A percentile compares a stretch with the other conserved stretches of the same genome.
Conservation (phyloP, 1,139 yeast genomes). For the Geotrichum australiense region DNA sequence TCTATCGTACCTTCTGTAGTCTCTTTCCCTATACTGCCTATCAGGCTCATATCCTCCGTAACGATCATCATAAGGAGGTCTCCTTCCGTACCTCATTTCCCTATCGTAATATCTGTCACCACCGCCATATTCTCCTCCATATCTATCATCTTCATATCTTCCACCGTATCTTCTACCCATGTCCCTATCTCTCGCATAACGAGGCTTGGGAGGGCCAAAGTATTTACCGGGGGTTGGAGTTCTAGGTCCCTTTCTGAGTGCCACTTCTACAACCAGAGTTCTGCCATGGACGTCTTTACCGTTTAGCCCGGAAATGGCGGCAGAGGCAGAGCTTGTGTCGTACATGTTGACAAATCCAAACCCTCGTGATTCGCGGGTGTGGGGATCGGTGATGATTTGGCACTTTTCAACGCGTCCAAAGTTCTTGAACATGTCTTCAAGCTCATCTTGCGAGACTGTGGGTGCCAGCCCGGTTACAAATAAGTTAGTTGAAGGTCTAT, state of each 20-base stretch:
- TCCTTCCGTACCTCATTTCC: constrained; percentile 27
- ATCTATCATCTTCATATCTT: constrained; percentile 19
- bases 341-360: constrained; percentile 37
- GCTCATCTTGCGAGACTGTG: constrained; percentile 31
- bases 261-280: constrained; percentile 33
- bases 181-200: constrained; percentile 23
- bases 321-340: constrained; percentile 31
- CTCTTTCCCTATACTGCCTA: constrained; percentile 26
- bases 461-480: constrained; percentile 36
- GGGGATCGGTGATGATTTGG: constrained; percentile 38
- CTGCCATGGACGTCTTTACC: constrained; percentile 33
- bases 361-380: constrained; percentile 36
- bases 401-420: constrained; percentile 33
- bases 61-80: constrained; percentile 28
- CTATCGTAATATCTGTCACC: constrained; percentile 26
- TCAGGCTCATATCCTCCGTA: constrained; percentile 25
- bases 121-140: constrained; percentile 23
- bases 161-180: constrained; percentile 22
- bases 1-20: constrained; percentile 25
- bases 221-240: constrained; percentile 40
- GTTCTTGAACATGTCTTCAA: constrained; percentile 32
- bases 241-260: constrained; percentile 36
- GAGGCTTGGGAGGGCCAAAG: constrained; percentile 36
- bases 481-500: too few relatives aligned
- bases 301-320: constrained; percentile 30